Evolutionary conservation across 768 basidiomycete species (phyloP).

Genomic region (Mycena leptocephala): DNA sequence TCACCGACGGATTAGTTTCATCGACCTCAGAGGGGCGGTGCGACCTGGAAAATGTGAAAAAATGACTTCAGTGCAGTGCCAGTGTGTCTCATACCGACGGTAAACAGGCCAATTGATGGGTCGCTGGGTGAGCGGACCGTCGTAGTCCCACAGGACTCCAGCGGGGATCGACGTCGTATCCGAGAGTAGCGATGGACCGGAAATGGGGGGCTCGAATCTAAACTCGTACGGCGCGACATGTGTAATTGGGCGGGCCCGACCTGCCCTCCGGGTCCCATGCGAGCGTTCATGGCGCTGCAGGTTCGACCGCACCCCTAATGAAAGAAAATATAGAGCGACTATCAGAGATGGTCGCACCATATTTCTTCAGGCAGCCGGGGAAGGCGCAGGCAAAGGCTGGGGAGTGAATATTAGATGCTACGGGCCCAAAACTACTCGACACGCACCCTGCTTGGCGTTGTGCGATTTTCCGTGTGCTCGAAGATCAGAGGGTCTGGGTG

Average conservation of each 20-base stretch:
- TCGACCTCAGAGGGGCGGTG: no score
- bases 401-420: background rate
- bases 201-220: background rate
- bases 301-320: conserved; percentile 2
- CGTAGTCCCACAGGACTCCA: background rate
- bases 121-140: conserved; percentile 5
- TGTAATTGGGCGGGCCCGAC: background rate
- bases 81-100: background rate
- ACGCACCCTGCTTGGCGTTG: background rate
- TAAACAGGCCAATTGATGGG: background rate
- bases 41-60: background rate
- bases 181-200: background rate
- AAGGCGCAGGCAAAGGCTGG: conserved; percentile 5
- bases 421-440: no score
- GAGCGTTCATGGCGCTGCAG: background rate
- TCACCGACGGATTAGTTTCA: no score
- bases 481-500: conserved; percentile 1
- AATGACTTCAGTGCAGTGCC: background rate
- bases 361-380: background rate
- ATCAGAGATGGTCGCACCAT: background rate
- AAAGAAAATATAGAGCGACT: background rate
- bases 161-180: background rate
- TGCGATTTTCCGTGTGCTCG: conserved; percentile 3
- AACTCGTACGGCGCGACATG: background rate
- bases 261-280: background rate